These are phyloP conservation scores for Trypanosomatidae sp. DNA, from an alignment of 208 protist genomes.

Conservation along the genomic window DNA sequence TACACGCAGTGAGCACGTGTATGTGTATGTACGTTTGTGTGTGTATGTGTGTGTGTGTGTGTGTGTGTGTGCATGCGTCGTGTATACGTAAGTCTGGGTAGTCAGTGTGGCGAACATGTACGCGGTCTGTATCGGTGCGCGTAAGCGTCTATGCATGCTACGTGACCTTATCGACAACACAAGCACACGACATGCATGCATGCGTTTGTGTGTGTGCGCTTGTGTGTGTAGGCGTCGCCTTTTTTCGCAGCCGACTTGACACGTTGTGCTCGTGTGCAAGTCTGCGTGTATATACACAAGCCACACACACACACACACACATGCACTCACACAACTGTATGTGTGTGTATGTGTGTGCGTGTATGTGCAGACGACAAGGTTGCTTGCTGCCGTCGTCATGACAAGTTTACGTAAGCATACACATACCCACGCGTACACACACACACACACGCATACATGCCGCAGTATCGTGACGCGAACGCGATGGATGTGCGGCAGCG, in stretches of 20 bases:
- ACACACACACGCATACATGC: not conserved
- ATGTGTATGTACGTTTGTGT: too few species aligned
- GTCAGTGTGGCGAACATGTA: too few species aligned
- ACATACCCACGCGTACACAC: not conserved
- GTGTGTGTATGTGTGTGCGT: not conserved
- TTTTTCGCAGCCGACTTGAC: not conserved
- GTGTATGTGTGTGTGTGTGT: too few species aligned
- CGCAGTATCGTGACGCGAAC: not conserved
- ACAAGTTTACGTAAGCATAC: too few species aligned
- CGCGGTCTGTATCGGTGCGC: too few species aligned
- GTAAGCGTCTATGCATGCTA: too few species aligned
- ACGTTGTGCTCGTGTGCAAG: not conserved
- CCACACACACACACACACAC: not conserved
- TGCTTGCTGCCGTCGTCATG: too few species aligned
- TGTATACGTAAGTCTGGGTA: too few species aligned
- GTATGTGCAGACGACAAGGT: not conserved
- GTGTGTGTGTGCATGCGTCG: too few species aligned
- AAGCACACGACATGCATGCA: too few species aligned
- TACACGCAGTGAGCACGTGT: too few species aligned
- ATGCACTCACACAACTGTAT: not conserved
- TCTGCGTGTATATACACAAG: not conserved
- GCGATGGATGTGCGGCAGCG: constrained; percentile 11
- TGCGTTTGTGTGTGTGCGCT: not conserved
- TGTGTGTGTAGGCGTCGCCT: not conserved
- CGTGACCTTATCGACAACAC: too few species aligned